Conservation (phyloP, 148 eudicot genomes). For the Vaccinium macrocarpon region DNA sequence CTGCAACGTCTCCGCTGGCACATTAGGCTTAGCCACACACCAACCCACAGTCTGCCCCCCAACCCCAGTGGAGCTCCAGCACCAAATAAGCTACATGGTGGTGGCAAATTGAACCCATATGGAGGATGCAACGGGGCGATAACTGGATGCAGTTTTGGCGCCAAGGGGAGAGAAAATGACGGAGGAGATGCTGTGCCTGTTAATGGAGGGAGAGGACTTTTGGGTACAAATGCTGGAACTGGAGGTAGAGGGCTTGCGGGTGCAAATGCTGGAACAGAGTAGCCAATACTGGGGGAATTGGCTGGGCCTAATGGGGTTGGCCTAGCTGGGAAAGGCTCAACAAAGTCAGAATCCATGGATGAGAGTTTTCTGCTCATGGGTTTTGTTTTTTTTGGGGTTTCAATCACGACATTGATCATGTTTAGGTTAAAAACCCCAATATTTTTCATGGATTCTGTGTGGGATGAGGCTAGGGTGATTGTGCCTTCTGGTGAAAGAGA, state of each 20-base stretch:
- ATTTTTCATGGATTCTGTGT: slow-evolving; percentile 41
- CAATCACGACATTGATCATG: slow-evolving; percentile 26
- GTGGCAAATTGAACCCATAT: slow-evolving; percentile 28
- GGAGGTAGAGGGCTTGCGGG: slow-evolving; percentile 62
- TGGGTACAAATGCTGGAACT: slow-evolving; percentile 41
- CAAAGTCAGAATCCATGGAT: not conserved
- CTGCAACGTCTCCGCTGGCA: slow-evolving; percentile 77
- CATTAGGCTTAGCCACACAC: slow-evolving; percentile 99
- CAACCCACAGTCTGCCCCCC: slow-evolving; percentile 39
- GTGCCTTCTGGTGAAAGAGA: slow-evolving; percentile 22
- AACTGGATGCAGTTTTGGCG: slow-evolving; percentile 40
- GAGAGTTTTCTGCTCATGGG: slow-evolving; percentile 24
- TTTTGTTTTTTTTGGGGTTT: slow-evolving; percentile 19
- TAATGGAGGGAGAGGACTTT: slow-evolving; percentile 62
- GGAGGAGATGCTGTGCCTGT: slow-evolving; percentile 39
- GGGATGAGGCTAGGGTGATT: slow-evolving; percentile 25
- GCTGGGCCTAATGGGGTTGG: slow-evolving; percentile 45
- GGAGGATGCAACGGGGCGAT: slow-evolving; percentile 34
- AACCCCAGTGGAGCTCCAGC: slow-evolving; percentile 18
- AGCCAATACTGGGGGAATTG: slow-evolving; percentile 21
- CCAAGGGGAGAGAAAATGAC: slow-evolving; percentile 24
- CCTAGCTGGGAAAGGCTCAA: slow-evolving; percentile 26
- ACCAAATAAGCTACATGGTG: slow-evolving; percentile 33
- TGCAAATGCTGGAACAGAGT: slow-evolving; percentile 34
- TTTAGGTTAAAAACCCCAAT: slow-evolving; percentile 33